Evolutionary conservation across 306 rosid species (phyloP), one percentile per base, ranked within the genome.

Genomic region (Ormosia emarginata): DNA sequence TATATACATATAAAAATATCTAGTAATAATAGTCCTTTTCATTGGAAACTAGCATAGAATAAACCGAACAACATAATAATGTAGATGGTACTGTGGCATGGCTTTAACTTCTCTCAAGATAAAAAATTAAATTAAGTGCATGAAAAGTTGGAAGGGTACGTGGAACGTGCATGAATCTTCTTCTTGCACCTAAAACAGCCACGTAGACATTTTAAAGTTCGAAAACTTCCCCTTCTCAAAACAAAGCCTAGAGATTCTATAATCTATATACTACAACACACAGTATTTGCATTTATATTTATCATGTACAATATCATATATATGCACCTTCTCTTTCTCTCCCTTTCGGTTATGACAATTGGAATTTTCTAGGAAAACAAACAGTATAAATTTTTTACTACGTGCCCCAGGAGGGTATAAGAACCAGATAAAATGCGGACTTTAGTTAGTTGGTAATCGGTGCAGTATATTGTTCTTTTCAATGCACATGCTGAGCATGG

Each of bases 121-220:
- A 61, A 10, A 59, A 3, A 34, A 75, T 41, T 61, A 59, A 30
- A 59, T 8, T 30, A 80, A 75, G 17, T 70, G 79, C 77, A 43
- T 49, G 30, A n/a, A 14, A 24, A 56, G 11, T 76, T 37, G 68
- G 43, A 43, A 79, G 61, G 13, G 40, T 77, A 81, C 86, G 89
- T 89, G 89, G 89, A 76, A 88, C 82, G 73, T 89, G 90, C 97
- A 90, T 90, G 97, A 81, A 90, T 86, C 87, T 65, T 66, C 87
- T 65, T 66, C 34, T 67, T 44, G 24, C 86, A 49, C 75, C 86
- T 39, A 77, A 67, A 73, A 56, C 79, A 53, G 49, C 90, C 92
- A 86, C 91, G 84, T 83, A 65, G 71, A 67, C 61, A 65, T 83
- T 53, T 84, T 57, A 46, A 71, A 82, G 61, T 82, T 80, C 52